These are phyloP conservation scores for Oryza officinalis DNA, from an alignment of 176 grass and related monocot genomes.

Conservation along the genomic window DNA sequence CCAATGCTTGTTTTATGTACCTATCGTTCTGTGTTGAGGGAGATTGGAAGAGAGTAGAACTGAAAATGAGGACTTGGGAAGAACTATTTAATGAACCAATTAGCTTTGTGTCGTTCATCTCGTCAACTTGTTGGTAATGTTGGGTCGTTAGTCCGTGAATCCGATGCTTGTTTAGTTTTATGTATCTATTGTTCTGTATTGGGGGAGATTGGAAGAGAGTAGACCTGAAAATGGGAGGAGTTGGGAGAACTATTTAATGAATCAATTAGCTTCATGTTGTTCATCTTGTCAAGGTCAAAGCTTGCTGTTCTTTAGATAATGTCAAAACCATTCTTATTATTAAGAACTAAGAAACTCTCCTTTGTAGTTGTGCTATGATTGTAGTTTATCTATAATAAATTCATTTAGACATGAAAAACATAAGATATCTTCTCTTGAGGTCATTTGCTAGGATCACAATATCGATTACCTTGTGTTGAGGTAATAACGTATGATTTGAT, in stretches of 20 bases:
- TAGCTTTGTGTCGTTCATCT: conserved; percentile 29
- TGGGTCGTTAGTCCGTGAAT: too few species aligned
- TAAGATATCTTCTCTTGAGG: neutral
- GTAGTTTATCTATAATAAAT: conserved; percentile 27
- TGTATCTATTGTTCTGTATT: too few species aligned
- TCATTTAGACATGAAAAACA: conserved; percentile 20
- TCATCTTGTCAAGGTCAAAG: conserved; percentile 10
- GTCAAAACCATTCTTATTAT: conserved; percentile 22
- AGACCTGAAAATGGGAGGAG: neutral
- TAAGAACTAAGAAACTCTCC: neutral
- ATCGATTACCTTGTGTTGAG: conserved; percentile 15
- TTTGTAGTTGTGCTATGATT: neutral
- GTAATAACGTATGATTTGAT: neutral
- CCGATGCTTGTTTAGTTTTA: too few species aligned
- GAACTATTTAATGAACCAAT: conserved; percentile 20
- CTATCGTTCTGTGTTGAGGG: neutral
- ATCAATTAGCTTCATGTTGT: conserved; percentile 23
- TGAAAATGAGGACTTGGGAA: neutral
- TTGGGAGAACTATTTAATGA: conserved; percentile 1
- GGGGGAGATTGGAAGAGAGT: too few species aligned
- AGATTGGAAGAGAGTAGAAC: neutral
- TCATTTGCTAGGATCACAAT: neutral
- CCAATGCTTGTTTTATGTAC: neutral
- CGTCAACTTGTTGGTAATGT: neutral
- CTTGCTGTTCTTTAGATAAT: neutral